A percentile compares a stretch with the other conserved stretches of the same genome.
These are phyloP conservation scores for Inosperma sp. DNA, from an alignment of 768 basidiomycete genomes.

Conservation along the genomic window DNA sequence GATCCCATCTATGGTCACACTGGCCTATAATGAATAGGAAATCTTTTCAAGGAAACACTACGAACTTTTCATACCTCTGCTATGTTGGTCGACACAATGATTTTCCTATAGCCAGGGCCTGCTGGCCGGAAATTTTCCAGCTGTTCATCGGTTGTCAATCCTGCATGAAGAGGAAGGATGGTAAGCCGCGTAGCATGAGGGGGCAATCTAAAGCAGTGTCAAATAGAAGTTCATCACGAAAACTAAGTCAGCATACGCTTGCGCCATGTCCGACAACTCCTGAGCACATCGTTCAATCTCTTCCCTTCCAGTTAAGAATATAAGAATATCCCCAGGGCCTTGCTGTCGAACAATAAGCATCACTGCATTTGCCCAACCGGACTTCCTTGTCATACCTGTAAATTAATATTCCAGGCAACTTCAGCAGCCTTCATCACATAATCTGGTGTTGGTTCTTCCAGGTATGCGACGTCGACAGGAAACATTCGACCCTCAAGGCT, in stretches of 20 bases:
- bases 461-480: constrained; percentile 90
- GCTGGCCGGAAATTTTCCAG: constrained; percentile 77
- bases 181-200: constrained; percentile 52
- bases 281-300: constrained; percentile 91
- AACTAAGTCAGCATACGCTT: constrained; percentile 39
- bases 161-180: constrained; percentile 82
- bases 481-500: constrained; percentile 92
- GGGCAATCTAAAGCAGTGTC: constrained; percentile 39
- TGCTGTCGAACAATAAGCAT: constrained; percentile 44
- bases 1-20: constrained; percentile 94
- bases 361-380: not conserved
- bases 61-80: constrained; percentile 60
- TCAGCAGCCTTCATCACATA: constrained; percentile 81
- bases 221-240: not conserved
- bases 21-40: constrained; percentile 52
- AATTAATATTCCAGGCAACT: constrained; percentile 76
- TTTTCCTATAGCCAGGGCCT: constrained; percentile 75
- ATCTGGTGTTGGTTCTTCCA: constrained; percentile 70
- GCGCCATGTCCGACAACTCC: constrained; percentile 70
- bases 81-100: constrained; percentile 92
- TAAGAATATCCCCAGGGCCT: constrained; percentile 81
- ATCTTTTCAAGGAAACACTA: not conserved
- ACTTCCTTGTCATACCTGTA: constrained; percentile 49
- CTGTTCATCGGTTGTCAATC: constrained; percentile 85
- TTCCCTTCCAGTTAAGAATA: constrained; percentile 93